These are phyloP conservation scores for Trichoderma koningiopsis DNA, from an alignment of 2,329 filamentous ascomycete species.

Conservation along the genomic window DNA sequence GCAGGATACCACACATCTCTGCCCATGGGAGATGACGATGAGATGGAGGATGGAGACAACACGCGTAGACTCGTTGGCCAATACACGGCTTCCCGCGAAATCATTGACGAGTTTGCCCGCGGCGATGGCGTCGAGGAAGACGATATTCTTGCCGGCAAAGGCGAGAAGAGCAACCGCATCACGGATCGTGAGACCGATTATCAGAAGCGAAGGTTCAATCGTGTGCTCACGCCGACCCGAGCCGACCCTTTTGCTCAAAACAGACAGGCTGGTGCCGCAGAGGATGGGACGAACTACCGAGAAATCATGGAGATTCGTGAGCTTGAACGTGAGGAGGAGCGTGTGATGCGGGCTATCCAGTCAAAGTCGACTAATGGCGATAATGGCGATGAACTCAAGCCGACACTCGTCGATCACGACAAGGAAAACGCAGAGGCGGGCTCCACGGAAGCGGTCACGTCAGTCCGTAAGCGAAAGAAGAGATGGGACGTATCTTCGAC, in stretches of 20 bases:
- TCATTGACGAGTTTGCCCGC: conserved; percentile 91
- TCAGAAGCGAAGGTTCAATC: conserved; percentile 91
- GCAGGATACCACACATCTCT: conserved; percentile 91
- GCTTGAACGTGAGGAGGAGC: conserved; percentile 88
- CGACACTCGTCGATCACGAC: conserved; percentile 73
- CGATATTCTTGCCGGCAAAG: conserved; percentile 78
- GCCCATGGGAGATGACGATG: conserved; percentile 73
- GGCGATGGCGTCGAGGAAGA: conserved; percentile 88
- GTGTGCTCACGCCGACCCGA: conserved; percentile 80
- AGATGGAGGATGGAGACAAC: conserved; percentile 72
- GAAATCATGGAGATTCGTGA: conserved; percentile 91
- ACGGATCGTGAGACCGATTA: conserved; percentile 94
- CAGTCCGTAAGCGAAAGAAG: conserved; percentile 83
- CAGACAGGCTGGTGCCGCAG: conserved; percentile 64
- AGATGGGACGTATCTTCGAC: conserved; percentile 83
- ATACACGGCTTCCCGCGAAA: conserved; percentile 88
- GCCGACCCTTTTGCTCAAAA: conserved; percentile 84
- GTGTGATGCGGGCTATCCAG: conserved; percentile 77
- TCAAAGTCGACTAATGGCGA: conserved; percentile 67
- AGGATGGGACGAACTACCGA: conserved; percentile 79
- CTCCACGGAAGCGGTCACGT: conserved; percentile 62
- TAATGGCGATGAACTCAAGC: conserved; percentile 61
- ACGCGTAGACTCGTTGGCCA: conserved; percentile 84
- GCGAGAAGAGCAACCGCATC: conserved; percentile 88
- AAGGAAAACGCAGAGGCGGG: conserved; percentile 75